Percentiles rank a stretch among this genome's conserved stretches.
Conservation (phyloP, 106 monocot genomes). For the Allium fistulosum region DNA sequence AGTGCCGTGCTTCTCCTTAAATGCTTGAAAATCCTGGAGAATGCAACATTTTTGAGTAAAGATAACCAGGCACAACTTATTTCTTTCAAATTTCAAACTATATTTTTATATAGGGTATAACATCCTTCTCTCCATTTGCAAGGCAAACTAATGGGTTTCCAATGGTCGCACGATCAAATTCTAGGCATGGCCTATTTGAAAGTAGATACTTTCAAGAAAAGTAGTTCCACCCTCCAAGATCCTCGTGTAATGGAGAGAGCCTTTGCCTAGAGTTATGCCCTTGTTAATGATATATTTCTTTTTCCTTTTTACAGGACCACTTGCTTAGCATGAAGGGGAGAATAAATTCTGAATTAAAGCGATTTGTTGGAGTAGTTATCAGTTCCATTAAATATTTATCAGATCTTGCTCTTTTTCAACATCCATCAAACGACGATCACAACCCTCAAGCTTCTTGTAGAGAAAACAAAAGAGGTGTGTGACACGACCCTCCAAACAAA, state of each 20-base stretch:
- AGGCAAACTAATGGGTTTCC: no score
- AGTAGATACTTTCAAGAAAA: no score
- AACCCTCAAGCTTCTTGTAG: constrained; percentile 24
- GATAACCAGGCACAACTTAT: constrained; percentile 73
- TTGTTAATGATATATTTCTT: no score
- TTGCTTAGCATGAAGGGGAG: constrained; percentile 56
- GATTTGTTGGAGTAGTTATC: constrained; percentile 73
- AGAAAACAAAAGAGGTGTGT: constrained; percentile 47
- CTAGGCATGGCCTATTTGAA: no score
- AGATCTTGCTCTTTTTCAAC: constrained; percentile 57
- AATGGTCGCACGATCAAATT: no score
- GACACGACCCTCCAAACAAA: no score
- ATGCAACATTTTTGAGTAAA: constrained; percentile 93
- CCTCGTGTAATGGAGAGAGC: no score
- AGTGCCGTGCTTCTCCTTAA: constrained; percentile 67
- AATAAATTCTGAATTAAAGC: constrained; percentile 27
- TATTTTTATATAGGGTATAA: not conserved
- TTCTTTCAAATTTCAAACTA: not conserved
- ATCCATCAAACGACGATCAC: constrained; percentile 8
- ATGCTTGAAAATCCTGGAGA: constrained; percentile 97
- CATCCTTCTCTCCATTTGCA: not conserved
- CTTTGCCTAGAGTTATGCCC: no score
- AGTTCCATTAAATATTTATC: constrained; percentile 71
- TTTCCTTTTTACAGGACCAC: constrained; percentile 42
- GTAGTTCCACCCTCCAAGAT: no score